These are phyloP conservation scores for Mucor plumbeus DNA, from an alignment of 371 early-diverging fungal genomes.

Conservation along the genomic window DNA sequence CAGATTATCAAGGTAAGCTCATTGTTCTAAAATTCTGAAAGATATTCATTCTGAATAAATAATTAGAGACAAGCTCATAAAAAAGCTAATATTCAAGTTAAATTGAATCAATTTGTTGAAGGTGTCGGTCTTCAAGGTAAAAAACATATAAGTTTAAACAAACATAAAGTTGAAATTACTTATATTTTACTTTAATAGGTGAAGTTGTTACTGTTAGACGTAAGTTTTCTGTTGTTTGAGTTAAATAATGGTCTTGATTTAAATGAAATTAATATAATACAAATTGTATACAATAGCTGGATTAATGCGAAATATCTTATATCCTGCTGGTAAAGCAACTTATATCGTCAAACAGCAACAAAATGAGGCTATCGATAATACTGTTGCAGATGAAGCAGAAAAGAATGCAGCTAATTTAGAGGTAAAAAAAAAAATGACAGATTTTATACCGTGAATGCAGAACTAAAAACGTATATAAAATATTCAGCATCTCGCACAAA, in stretches of 20 bases:
- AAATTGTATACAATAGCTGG: slow-evolving; percentile 39
- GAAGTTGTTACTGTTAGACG: slow-evolving; percentile 54
- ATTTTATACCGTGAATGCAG: background rate
- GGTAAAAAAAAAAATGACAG: background rate
- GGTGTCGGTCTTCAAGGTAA: slow-evolving; percentile 50
- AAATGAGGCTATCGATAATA: background rate
- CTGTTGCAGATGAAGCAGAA: background rate
- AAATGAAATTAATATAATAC: slow-evolving; percentile 1
- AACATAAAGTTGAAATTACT: background rate
- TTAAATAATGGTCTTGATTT: slow-evolving; percentile 3
- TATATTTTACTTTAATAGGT: slow-evolving; percentile 29
- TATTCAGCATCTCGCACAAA: background rate
- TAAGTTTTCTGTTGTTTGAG: slow-evolving; percentile 25
- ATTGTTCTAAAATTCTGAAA: background rate
- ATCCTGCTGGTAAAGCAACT: slow-evolving; percentile 48
- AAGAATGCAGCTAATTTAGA: background rate
- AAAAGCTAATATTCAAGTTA: slow-evolving; percentile 49
- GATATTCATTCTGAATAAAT: background rate
- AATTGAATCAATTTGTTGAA: slow-evolving; percentile 47
- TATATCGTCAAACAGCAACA: slow-evolving; percentile 37
- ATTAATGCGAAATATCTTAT: slow-evolving; percentile 57
- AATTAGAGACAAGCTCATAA: slow-evolving; percentile 50
- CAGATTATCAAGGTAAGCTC: slow-evolving; percentile 19
- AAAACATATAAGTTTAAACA: background rate
- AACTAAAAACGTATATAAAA: background rate